phyloP scores from a whole-genome alignment of 768 basidiomycete genomes.

The Boletus edulis region DNA sequence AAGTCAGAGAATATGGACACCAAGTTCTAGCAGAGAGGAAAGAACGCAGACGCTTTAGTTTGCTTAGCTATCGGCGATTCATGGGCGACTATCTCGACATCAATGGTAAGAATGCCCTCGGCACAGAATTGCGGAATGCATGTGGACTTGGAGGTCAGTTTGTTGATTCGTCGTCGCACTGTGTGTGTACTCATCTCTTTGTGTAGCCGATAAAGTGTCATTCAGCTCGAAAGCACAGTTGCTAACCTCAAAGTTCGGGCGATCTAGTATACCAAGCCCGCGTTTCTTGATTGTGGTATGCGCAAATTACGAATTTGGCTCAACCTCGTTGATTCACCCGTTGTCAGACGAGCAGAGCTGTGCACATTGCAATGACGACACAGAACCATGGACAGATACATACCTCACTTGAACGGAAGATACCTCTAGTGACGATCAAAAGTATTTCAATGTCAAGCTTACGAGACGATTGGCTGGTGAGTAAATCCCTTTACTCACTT shows the following conservation, averaged over 20 bases:
- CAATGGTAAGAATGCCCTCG: conserved; percentile 76
- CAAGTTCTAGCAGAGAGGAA: conserved; percentile 88
- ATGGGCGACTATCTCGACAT: conserved; percentile 95
- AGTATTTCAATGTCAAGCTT: conserved; percentile 84
- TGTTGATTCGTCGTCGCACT: background rate
- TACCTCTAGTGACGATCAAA: conserved; percentile 85
- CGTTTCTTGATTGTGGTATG: conserved; percentile 87
- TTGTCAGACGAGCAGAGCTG: conserved; percentile 56
- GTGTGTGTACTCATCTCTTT: conserved; percentile 1
- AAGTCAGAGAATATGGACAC: conserved; percentile 93
- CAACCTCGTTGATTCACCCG: background rate
- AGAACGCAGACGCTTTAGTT: conserved; percentile 89
- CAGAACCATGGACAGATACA: conserved; percentile 58
- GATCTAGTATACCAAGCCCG: conserved; percentile 90
- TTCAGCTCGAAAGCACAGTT: conserved; percentile 84
- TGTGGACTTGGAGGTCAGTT: conserved; percentile 73
- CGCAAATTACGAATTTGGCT: conserved; percentile 7
- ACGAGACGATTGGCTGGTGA: conserved; percentile 93
- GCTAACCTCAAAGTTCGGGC: conserved; percentile 77
- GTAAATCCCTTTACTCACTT: conserved; percentile 15
- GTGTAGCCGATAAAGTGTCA: conserved; percentile 66
- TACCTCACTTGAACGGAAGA: conserved; percentile 77
- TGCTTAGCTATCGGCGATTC: conserved; percentile 92
- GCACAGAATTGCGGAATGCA: conserved; percentile 67
- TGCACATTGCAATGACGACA: conserved; percentile 68